Evolutionary conservation across 2,329 filamentous ascomycete species (phyloP).

Genomic region (Verticillium nubilum): DNA sequence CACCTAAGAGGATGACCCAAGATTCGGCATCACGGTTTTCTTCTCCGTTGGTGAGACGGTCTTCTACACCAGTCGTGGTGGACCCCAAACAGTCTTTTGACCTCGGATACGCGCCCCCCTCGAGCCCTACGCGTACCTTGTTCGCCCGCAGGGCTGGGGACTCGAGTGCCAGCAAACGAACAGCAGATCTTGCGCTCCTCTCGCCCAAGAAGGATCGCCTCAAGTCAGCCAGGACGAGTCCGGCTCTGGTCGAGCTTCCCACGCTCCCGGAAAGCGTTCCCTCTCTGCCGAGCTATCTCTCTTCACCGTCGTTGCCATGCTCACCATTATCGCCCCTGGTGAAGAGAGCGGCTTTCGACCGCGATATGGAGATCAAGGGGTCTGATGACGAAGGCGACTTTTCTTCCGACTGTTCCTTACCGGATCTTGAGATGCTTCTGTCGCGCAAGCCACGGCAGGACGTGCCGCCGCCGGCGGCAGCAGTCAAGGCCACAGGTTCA

Average conservation of each 20-base stretch:
- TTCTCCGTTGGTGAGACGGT: not conserved
- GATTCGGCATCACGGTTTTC: not conserved
- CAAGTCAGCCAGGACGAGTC: constrained; percentile 7
- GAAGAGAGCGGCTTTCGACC: constrained; percentile 24
- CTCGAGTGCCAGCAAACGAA: not conserved
- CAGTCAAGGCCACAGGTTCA: too few relatives aligned
- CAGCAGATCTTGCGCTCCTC: not conserved
- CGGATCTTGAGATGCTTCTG: constrained; percentile 30
- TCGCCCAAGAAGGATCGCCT: not conserved
- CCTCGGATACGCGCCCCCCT: not conserved
- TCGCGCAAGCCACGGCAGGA: constrained; percentile 11
- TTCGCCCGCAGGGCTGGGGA: not conserved
- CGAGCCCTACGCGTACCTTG: not conserved
- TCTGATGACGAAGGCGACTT: constrained; percentile 68
- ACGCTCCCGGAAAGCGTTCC: not conserved
- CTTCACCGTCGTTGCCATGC: constrained; percentile 18
- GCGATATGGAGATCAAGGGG: constrained; percentile 57
- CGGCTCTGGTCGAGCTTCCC: not conserved
- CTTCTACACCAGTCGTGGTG: not conserved
- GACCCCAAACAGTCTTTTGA: not conserved
- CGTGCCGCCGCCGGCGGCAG: constrained; percentile 32
- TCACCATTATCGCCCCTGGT: constrained; percentile 21
- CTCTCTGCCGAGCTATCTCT: constrained; percentile 7
- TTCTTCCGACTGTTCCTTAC: constrained; percentile 54
- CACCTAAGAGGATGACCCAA: not conserved